These are phyloP conservation scores for Angophora floribunda DNA, from an alignment of 345 rosid genomes.

Conservation along the genomic window DNA sequence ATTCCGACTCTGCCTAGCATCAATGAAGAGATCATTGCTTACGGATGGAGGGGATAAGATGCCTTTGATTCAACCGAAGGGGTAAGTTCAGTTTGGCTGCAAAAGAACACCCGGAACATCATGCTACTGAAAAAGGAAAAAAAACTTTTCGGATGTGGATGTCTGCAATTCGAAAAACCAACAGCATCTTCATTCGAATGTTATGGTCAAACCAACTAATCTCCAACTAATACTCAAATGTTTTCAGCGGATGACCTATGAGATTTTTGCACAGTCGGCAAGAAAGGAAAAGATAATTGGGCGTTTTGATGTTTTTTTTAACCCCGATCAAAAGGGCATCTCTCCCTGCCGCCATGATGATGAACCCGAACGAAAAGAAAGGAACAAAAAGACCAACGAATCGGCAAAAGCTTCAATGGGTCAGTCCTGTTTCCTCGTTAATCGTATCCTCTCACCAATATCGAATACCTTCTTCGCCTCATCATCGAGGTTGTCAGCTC, in stretches of 20 bases:
- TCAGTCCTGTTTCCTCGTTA: neutral
- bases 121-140: neutral
- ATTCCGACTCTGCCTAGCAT: neutral
- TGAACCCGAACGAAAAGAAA: neutral
- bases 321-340: neutral
- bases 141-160: neutral
- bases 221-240: neutral
- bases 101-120: neutral
- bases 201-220: neutral
- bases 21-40: neutral
- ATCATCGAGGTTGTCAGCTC: neutral
- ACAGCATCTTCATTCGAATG: neutral
- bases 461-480: neutral
- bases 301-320: neutral
- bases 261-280: neutral
- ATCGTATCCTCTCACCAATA: neutral
- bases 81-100: neutral
- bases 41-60: neutral
- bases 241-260: neutral
- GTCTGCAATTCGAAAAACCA: neutral
- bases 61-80: neutral
- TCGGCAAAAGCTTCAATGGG: neutral
- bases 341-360: neutral
- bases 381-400: neutral
- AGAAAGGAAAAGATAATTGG: neutral